These are phyloP conservation scores for Colletotrichum liriopes DNA, from an alignment of 2,329 filamentous ascomycete species.

Conservation along the genomic window DNA sequence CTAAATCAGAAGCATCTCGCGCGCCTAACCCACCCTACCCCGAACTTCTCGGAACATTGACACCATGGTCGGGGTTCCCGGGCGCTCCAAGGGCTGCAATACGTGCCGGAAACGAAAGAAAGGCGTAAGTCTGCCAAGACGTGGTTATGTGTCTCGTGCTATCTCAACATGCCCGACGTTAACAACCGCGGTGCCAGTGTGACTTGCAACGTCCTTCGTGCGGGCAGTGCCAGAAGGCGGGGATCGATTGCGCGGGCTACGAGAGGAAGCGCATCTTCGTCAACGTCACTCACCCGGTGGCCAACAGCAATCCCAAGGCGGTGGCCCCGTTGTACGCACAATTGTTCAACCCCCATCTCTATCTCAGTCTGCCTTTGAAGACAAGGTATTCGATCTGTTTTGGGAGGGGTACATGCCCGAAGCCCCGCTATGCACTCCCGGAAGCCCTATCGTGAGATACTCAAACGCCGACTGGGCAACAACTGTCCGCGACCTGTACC, in stretches of 20 bases:
- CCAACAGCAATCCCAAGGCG: neutral
- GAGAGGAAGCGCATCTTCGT: slow-evolving; percentile 43
- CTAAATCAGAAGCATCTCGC: slow-evolving; percentile 31
- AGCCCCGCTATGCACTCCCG: slow-evolving; percentile 14
- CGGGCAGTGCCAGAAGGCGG: slow-evolving; percentile 43
- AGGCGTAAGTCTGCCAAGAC: slow-evolving; percentile 39
- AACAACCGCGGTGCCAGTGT: slow-evolving; percentile 35
- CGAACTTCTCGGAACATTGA: neutral
- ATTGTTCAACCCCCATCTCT: slow-evolving; percentile 17
- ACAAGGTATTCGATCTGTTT: slow-evolving; percentile 39
- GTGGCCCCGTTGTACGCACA: neutral
- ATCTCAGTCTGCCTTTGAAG: slow-evolving; percentile 41
- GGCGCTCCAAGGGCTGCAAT: slow-evolving; percentile 45
- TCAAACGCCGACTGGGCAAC: slow-evolving; percentile 45
- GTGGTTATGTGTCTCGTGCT: neutral
- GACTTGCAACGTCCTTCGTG: slow-evolving; percentile 43
- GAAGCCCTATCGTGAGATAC: slow-evolving; percentile 23
- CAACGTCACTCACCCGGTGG: slow-evolving; percentile 31
- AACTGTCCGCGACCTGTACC: slow-evolving; percentile 43
- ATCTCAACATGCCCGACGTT: neutral
- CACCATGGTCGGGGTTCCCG: slow-evolving; percentile 44
- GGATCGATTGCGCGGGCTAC: slow-evolving; percentile 43
- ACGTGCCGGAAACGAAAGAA: slow-evolving; percentile 45
- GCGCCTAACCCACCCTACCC: neutral
- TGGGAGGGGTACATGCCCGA: slow-evolving; percentile 43